phyloP scores from a whole-genome alignment of 225 moss, liverwort and hornwort genomes.

The Anthoceros angustus region DNA sequence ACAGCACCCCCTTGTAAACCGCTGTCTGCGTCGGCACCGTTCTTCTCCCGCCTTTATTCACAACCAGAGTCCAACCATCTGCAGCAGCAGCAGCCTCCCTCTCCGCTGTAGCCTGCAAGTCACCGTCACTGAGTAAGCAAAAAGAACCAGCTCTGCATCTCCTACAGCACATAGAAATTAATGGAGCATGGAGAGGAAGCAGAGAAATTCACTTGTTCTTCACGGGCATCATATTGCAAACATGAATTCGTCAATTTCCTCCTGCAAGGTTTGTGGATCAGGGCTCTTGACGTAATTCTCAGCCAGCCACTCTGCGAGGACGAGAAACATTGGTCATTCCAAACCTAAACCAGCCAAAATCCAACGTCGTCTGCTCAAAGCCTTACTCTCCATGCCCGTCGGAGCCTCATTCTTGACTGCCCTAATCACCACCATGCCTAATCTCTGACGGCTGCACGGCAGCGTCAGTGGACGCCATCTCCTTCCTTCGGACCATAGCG shows the following conservation, averaged over 20 bases:
- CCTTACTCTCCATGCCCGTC: not conserved
- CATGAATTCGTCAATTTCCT: slow-evolving; percentile 65
- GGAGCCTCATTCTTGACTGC: not conserved
- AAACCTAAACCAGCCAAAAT: not conserved
- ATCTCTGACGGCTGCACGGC: not conserved
- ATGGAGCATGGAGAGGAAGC: not conserved
- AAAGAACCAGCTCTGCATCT: not conserved
- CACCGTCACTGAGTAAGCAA: slow-evolving; percentile 9
- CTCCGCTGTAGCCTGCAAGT: slow-evolving; percentile 40
- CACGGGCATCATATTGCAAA: slow-evolving; percentile 55
- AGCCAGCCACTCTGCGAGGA: slow-evolving; percentile 53
- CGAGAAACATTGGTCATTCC: not conserved
- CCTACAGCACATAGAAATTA: not conserved
- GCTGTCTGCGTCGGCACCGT: slow-evolving; percentile 48
- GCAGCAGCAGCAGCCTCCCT: slow-evolving; percentile 59
- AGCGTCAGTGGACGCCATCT: not conserved
- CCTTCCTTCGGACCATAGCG: no score
- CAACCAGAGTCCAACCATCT: slow-evolving; percentile 94
- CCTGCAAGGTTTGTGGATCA: slow-evolving; percentile 45
- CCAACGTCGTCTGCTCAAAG: not conserved
- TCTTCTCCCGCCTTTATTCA: slow-evolving; percentile 70
- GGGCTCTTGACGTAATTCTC: slow-evolving; percentile 53
- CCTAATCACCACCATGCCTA: not conserved
- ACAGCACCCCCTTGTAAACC: slow-evolving; percentile 73
- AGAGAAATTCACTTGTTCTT: slow-evolving; percentile 28